phyloP scores from a whole-genome alignment of 2,329 filamentous ascomycete genomes.

The Emericellopsis atlantica region DNA sequence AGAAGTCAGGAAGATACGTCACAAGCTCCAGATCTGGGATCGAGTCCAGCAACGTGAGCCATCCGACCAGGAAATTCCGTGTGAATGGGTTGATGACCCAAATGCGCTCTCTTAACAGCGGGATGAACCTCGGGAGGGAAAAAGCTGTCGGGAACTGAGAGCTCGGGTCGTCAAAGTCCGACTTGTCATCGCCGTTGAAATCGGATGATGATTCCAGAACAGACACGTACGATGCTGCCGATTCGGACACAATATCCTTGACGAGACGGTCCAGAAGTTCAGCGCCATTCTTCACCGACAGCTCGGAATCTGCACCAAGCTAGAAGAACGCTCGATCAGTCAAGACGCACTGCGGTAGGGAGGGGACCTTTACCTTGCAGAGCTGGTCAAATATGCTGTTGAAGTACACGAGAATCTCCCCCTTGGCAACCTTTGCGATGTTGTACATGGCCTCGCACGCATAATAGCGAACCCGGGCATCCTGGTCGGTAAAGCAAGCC shows the following conservation, averaged over 20 bases:
- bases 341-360: background rate
- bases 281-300: constrained; percentile 96
- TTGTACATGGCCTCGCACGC: constrained; percentile 99
- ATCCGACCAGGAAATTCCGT: constrained; percentile 86
- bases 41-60: constrained; percentile 89
- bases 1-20: constrained; percentile 80
- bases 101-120: constrained; percentile 85
- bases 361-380: constrained; percentile 57
- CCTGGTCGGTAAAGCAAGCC: constrained; percentile 95
- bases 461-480: constrained; percentile 94
- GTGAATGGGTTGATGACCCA: constrained; percentile 92
- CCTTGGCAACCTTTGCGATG: constrained; percentile 97
- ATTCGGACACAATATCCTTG: constrained; percentile 93
- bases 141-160: constrained; percentile 68
- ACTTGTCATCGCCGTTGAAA: constrained; percentile 30
- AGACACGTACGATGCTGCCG: constrained; percentile 87
- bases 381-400: constrained; percentile 97
- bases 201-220: constrained; percentile 53
- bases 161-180: constrained; percentile 26
- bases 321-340: constrained; percentile 20
- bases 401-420: constrained; percentile 93
- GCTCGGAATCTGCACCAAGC: constrained; percentile 89
- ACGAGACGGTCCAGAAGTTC: constrained; percentile 89
- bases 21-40: constrained; percentile 95
- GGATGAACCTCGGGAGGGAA: constrained; percentile 81